A percentile compares a stretch with the other conserved stretches of the same genome.
These are phyloP conservation scores for Geum urbanum DNA, from an alignment of 306 rosid genomes.

Conservation along the genomic window DNA sequence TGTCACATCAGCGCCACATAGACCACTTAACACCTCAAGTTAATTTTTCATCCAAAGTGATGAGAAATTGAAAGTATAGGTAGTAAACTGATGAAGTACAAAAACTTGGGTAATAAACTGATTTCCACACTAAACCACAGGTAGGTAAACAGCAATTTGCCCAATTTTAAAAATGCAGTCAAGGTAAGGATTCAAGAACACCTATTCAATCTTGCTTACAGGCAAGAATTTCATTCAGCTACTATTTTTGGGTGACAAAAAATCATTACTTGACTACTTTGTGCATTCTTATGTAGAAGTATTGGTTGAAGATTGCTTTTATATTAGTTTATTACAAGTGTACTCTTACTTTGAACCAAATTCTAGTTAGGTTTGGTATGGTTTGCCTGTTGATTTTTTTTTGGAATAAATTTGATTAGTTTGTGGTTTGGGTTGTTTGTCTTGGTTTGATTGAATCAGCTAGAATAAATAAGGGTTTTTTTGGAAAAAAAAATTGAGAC, in stretches of 20 bases:
- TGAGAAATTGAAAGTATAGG: too few relatives aligned
- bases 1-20: too few relatives aligned
- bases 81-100: too few relatives aligned
- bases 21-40: too few relatives aligned
- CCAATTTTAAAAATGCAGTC: neutral
- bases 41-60: too few relatives aligned
- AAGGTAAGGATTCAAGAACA: slow-evolving; percentile 2
- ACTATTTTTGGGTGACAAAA: neutral
- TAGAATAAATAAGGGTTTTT: neutral
- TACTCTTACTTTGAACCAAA: neutral
- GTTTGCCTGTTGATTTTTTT: neutral
- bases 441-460: neutral
- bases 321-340: too few relatives aligned
- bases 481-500: neutral
- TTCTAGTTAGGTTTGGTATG: neutral
- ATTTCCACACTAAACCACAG: too few relatives aligned
- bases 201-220: neutral
- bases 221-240: neutral
- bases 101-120: too few relatives aligned
- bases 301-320: too few relatives aligned
- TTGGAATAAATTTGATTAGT: neutral
- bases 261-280: neutral
- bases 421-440: neutral
- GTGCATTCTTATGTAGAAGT: too few relatives aligned
- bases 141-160: too few relatives aligned